These are phyloP conservation scores for Magnolia changhungtana DNA, from an alignment of 164 flowering plant species.

Conservation along the genomic window DNA sequence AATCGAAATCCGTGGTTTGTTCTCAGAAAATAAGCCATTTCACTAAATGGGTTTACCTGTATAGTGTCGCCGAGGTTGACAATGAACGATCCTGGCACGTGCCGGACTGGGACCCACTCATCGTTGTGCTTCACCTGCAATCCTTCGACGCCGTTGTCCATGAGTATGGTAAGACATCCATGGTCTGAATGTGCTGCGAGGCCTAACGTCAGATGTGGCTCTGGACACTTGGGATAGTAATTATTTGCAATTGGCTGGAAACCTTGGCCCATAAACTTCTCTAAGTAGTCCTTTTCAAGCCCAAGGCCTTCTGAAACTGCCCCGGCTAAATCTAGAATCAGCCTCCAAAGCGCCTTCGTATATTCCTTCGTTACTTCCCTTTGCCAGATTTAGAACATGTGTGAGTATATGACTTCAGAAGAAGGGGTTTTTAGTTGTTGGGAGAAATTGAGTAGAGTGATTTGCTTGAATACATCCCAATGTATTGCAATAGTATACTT, in stretches of 20 bases:
- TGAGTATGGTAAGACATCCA: conserved; percentile 24
- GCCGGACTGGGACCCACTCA: conserved; percentile 14
- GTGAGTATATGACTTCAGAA: background rate
- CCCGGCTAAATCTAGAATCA: conserved; percentile 13
- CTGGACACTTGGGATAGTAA: conserved; percentile 29
- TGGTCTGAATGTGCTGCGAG: conserved; percentile 31
- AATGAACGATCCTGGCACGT: conserved; percentile 18
- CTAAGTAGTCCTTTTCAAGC: conserved; percentile 20
- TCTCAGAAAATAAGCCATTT: too few relatives aligned
- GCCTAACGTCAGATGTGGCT: conserved; percentile 24
- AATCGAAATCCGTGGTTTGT: background rate
- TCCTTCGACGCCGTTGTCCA: conserved; percentile 27
- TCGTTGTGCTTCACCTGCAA: conserved; percentile 19
- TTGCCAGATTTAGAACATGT: background rate
- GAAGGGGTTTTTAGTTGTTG: background rate
- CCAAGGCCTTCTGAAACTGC: conserved; percentile 26
- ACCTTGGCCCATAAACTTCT: conserved; percentile 21
- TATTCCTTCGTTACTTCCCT: conserved; percentile 24
- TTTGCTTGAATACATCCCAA: too few relatives aligned
- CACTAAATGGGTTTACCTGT: conserved; percentile 3
- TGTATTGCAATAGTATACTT: too few relatives aligned
- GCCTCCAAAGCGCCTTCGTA: conserved; percentile 18
- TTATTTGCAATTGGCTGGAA: conserved; percentile 25
- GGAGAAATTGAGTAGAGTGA: too few relatives aligned
- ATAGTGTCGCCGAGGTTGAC: conserved; percentile 28